These are phyloP conservation scores for Yamadazyma oceani DNA, from an alignment of 1,139 yeast species.

Conservation along the genomic window DNA sequence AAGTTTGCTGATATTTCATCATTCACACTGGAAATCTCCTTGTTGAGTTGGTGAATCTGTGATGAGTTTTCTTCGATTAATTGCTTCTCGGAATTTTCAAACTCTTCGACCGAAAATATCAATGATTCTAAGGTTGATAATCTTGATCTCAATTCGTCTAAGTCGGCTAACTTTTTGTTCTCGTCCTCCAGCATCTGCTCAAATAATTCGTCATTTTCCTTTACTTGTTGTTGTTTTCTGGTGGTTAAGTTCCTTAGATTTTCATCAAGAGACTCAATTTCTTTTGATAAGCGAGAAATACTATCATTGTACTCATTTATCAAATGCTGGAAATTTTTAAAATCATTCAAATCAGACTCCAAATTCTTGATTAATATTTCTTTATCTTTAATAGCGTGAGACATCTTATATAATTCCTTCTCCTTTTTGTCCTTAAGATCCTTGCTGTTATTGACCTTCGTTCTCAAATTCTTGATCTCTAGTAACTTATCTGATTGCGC, in stretches of 20 bases:
- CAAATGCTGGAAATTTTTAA: constrained; percentile 20
- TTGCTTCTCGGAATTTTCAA: constrained; percentile 20
- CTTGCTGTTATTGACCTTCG: constrained; percentile 39
- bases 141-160: constrained; percentile 4
- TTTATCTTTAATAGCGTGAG: constrained; percentile 57
- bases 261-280: constrained; percentile 16
- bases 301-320: constrained; percentile 21
- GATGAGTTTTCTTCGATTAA: constrained; percentile 20
- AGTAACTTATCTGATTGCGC: constrained; percentile 43
- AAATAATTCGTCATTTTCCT: constrained; percentile 15
- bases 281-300: constrained; percentile 13
- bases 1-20: constrained; percentile 4
- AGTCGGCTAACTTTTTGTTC: constrained; percentile 14
- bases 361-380: constrained; percentile 54
- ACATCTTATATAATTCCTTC: constrained; percentile 49
- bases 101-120: constrained; percentile 17
- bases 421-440: constrained; percentile 52
- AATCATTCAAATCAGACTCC: constrained; percentile 50
- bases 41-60: constrained; percentile 12
- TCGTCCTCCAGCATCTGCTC: constrained; percentile 14
- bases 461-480: constrained; percentile 47
- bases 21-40: constrained; percentile 21
- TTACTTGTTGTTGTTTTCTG: constrained; percentile 13
- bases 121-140: constrained; percentile 10
- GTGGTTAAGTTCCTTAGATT: constrained; percentile 15